These are phyloP conservation scores for Colletotrichum karsti DNA, from an alignment of 2,329 filamentous ascomycete species.

Conservation along the genomic window DNA sequence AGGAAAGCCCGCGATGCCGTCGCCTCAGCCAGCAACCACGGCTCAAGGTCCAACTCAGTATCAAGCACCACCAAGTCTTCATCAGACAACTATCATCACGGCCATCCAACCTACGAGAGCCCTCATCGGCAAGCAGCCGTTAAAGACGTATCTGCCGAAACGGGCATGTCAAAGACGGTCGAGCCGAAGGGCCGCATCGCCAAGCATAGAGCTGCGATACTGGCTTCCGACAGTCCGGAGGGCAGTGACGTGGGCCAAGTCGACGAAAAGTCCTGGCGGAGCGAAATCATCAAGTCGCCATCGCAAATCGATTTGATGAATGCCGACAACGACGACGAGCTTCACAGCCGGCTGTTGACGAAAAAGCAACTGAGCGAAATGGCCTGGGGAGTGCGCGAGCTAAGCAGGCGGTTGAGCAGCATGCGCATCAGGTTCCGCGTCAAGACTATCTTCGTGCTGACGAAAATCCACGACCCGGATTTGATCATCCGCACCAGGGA, in stretches of 20 bases:
- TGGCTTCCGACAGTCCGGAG: slow-evolving; percentile 56
- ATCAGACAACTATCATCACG: slow-evolving; percentile 33
- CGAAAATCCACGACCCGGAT: slow-evolving; percentile 88
- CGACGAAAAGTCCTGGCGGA: slow-evolving; percentile 65
- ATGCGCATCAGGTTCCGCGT: slow-evolving; percentile 85
- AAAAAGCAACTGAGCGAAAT: slow-evolving; percentile 97
- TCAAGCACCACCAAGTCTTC: slow-evolving; percentile 20
- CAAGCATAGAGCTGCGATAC: slow-evolving; percentile 70
- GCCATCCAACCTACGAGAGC: slow-evolving; percentile 38
- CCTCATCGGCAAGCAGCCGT: slow-evolving; percentile 16
- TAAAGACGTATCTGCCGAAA: slow-evolving; percentile 35
- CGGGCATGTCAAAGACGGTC: slow-evolving; percentile 38
- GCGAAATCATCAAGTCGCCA: slow-evolving; percentile 52
- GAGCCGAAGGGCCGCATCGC: slow-evolving; percentile 58
- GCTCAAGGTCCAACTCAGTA: slow-evolving; percentile 28
- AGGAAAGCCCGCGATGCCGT: slow-evolving; percentile 41
- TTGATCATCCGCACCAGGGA: slow-evolving; percentile 82
- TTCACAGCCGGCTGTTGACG: slow-evolving; percentile 80
- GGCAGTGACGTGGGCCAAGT: slow-evolving; percentile 57
- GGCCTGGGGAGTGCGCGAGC: slow-evolving; percentile 92
- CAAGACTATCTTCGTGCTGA: slow-evolving; percentile 84
- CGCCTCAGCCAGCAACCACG: slow-evolving; percentile 34
- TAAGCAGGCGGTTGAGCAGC: slow-evolving; percentile 86
- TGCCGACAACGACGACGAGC: slow-evolving; percentile 38
- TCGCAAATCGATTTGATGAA: slow-evolving; percentile 48